Conservation (phyloP, 306 rosid species). For the Lotus japonicus region DNA sequence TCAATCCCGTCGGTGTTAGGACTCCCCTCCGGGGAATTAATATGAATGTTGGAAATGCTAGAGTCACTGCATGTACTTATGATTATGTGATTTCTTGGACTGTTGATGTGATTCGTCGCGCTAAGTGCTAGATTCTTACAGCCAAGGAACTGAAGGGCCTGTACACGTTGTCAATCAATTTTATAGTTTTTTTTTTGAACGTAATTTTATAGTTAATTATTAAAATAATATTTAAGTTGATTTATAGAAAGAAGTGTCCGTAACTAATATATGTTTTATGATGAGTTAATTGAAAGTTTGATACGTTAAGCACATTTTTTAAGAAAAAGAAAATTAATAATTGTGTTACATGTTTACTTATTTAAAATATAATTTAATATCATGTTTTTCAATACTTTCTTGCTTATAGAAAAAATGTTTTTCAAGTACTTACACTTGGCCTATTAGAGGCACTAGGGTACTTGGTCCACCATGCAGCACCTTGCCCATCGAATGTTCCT, state of each 20-base stretch:
- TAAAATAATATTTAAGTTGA: no score
- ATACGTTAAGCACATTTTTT: no score
- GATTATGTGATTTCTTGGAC: constrained; percentile 33
- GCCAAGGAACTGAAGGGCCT: constrained; percentile 21
- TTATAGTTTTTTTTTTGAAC: no score
- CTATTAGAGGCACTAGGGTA: background rate
- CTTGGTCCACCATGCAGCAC: constrained; percentile 39
- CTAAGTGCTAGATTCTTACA: constrained; percentile 28
- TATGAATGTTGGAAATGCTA: background rate
- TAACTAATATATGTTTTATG: no score
- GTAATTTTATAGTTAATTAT: no score
- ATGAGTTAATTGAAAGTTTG: no score
- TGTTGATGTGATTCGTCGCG: background rate
- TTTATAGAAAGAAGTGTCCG: no score
- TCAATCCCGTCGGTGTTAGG: constrained; percentile 60
- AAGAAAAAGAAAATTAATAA: no score
- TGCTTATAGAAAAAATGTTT: no score
- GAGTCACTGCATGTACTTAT: background rate
- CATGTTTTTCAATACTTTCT: no score
- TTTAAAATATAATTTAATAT: no score
- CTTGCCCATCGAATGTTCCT: constrained; percentile 40
- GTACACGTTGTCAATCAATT: background rate
- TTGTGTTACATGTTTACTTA: no score
- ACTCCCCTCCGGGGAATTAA: constrained; percentile 36
- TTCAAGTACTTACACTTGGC: constrained; percentile 24